phyloP scores from a whole-genome alignment of 495 filamentous ascomycete species.

The Penicillium crystallinum region DNA sequence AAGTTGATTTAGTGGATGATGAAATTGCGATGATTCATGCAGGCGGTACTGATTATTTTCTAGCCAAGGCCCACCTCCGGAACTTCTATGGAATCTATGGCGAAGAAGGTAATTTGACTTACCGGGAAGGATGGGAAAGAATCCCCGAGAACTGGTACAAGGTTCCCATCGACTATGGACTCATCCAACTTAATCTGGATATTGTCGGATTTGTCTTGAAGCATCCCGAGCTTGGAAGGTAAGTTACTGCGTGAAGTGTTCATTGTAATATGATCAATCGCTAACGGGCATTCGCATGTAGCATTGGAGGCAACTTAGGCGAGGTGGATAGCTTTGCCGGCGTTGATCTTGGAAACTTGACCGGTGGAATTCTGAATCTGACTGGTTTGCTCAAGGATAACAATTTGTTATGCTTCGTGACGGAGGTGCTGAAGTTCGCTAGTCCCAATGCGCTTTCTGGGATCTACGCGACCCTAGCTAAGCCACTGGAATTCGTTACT shows the following conservation, averaged over 20 bases:
- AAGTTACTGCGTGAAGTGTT: conserved; percentile 12
- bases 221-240: conserved; percentile 37
- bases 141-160: conserved; percentile 62
- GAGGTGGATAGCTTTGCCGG: conserved; percentile 52
- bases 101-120: conserved; percentile 33
- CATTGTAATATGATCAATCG: too few species aligned
- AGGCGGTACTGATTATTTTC: background rate
- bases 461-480: conserved; percentile 33
- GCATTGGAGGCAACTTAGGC: conserved; percentile 54
- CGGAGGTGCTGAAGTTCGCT: conserved; percentile 36
- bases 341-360: conserved; percentile 43
- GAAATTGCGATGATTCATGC: too few species aligned
- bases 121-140: conserved; percentile 44
- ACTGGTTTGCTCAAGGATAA: conserved; percentile 39
- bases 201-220: conserved; percentile 31
- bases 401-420: conserved; percentile 46
- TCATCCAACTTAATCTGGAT: conserved; percentile 37
- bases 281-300: conserved; percentile 17
- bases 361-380: conserved; percentile 44
- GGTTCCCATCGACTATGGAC: conserved; percentile 35
- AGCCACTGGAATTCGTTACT: conserved; percentile 25
- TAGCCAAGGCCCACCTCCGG: conserved; percentile 37
- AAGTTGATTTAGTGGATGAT: conserved; percentile 10
- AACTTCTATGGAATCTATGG: conserved; percentile 45
- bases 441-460: conserved; percentile 37